Percentiles rank a stretch among this genome's conserved stretches.
Evolutionary conservation across 306 rosid genomes (phyloP).

Genomic region (Rosa lucieae): DNA sequence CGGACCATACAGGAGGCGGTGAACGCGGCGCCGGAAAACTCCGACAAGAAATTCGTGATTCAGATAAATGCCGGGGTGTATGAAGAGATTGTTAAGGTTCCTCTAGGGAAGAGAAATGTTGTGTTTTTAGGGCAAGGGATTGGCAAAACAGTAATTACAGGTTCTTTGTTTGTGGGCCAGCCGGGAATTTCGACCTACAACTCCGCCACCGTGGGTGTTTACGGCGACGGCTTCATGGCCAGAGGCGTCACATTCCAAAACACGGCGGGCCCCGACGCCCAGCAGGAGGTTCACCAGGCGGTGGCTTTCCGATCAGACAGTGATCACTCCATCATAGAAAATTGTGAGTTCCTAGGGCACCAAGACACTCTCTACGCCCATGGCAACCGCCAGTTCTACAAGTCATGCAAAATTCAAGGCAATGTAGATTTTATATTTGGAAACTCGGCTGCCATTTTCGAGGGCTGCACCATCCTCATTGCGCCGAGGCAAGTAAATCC

Average conservation of each 20-base stretch:
- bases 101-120: conserved; percentile 61
- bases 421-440: conserved; percentile 90
- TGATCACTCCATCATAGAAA: conserved; percentile 60
- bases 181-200: conserved; percentile 61
- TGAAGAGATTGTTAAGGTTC: conserved; percentile 69
- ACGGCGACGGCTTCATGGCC: conserved; percentile 96
- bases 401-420: conserved; percentile 66
- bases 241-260: conserved; percentile 62
- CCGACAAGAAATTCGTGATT: conserved; percentile 47
- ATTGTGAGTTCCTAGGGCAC: conserved; percentile 71
- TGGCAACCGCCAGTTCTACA: conserved; percentile 75
- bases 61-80: conserved; percentile 67
- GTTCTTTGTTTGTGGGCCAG: conserved; percentile 55
- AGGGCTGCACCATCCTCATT: conserved; percentile 55
- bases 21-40: conserved; percentile 49
- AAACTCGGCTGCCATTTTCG: conserved; percentile 68
- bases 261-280: conserved; percentile 75
- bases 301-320: conserved; percentile 90
- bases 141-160: conserved; percentile 73
- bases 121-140: conserved; percentile 76
- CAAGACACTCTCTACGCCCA: conserved; percentile 89
- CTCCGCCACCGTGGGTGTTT: conserved; percentile 74
- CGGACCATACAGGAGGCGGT: conserved; percentile 73
- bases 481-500: conserved; percentile 55
- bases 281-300: conserved; percentile 93